Conservation (phyloP, 1,284 basidiomycete genomes). For the Ustilago hordei region DNA sequence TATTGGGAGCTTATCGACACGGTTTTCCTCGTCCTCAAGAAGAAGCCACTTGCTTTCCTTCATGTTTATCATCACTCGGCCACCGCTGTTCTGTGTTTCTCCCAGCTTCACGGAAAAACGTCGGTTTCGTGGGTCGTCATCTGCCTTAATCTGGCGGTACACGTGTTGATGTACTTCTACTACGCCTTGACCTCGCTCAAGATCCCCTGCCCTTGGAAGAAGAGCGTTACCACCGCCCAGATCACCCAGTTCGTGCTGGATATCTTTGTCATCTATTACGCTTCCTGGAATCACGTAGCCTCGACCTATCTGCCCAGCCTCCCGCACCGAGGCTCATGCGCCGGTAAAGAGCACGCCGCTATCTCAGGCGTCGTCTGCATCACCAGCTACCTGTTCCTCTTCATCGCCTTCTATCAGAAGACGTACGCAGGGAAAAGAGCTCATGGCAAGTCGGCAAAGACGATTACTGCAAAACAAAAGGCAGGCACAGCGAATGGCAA, state of each 20-base stretch:
- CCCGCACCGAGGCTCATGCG: constrained; percentile 83
- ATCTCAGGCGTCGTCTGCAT: constrained; percentile 88
- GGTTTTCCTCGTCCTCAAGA: constrained; percentile 96
- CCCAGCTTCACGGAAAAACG: constrained; percentile 84
- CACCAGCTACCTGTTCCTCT: constrained; percentile 77
- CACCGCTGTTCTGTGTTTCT: constrained; percentile 94
- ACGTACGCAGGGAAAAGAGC: constrained; percentile 65
- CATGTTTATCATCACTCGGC: constrained; percentile 99
- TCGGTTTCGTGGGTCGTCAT: constrained; percentile 93
- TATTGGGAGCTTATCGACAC: constrained; percentile 86
- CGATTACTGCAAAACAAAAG: constrained; percentile 19
- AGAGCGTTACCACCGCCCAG: constrained; percentile 93
- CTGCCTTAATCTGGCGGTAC: constrained; percentile 88
- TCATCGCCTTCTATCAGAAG: constrained; percentile 69
- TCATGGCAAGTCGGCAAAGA: constrained; percentile 7
- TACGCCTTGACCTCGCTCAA: constrained; percentile 63
- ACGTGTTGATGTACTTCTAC: constrained; percentile 88
- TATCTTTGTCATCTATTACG: constrained; percentile 52
- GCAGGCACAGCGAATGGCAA: constrained; percentile 11
- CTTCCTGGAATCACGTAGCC: constrained; percentile 49
- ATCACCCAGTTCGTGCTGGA: constrained; percentile 74
- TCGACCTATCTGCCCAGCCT: constrained; percentile 73
- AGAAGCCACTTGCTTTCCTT: constrained; percentile 92
- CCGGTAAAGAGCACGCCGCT: constrained; percentile 88
- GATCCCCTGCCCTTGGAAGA: constrained; percentile 79